Evolutionary conservation across 345 rosid genomes (phyloP).

Genomic region (Arabidopsis suecica): DNA sequence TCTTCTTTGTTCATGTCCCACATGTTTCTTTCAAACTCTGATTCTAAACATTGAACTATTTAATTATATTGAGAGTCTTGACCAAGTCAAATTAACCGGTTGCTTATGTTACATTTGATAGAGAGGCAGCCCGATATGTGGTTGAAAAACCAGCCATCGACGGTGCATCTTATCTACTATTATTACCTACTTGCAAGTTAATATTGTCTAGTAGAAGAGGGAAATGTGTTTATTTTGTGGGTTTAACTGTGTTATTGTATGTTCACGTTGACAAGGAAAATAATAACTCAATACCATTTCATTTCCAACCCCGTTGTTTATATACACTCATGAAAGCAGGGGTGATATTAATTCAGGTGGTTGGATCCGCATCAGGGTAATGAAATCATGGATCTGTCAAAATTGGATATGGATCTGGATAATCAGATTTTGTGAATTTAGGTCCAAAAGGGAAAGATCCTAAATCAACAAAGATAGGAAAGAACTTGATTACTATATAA

Average conservation of each 20-base stretch:
- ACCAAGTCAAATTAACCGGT: neutral
- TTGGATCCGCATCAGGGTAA: no score
- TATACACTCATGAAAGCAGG: no score
- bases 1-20: neutral
- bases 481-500: no score
- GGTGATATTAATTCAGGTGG: no score
- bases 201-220: neutral
- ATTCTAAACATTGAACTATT: neutral
- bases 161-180: neutral
- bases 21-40: conserved; percentile 3
- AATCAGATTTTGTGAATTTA: no score
- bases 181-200: no score
- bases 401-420: no score
- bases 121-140: neutral
- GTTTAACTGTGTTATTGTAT: no score
- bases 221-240: neutral
- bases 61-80: neutral
- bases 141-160: no score
- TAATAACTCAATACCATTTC: neutral
- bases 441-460: no score
- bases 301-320: neutral
- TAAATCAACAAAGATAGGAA: no score
- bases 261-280: neutral
- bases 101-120: neutral
- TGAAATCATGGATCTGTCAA: no score